Evolutionary conservation across 345 rosid genomes (phyloP), one percentile per base, ranked within the genome.

Genomic region (Murraya koenigii): DNA sequence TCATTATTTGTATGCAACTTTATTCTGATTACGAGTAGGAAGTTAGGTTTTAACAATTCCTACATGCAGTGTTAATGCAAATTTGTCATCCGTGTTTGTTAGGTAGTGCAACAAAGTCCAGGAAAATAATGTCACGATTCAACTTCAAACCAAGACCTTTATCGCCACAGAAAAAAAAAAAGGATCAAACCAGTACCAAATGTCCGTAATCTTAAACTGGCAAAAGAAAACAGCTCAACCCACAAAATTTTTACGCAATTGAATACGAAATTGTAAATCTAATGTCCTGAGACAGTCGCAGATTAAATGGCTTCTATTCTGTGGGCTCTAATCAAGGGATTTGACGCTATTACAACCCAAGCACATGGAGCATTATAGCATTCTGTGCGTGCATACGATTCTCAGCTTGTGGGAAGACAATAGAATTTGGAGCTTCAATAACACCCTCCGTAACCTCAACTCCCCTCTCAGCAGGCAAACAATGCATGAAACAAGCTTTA

Each of bases 391-490:
- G 97, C 97, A 95, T 87, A 63, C 98, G 94, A 71, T 95, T 95
- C 86, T 94, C 99, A 19, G 98, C 99, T 77, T 92, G 98, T 14
- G 97, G 94, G 62, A 95, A 95, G 54, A 95, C 97, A 20, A 95
- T 85, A 39, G 99, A 94, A 77, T 96, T 86, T 60, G 97, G 91
- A 71, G 98, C 97, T 80, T 94, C 99, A 44, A 94, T 85, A 36
- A 96, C 98, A 61, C 80, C 91, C 52, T 92, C 89, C 2, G 97
- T 96, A 75, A 93, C 97, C 84, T 96, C 98, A 0, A 90, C 93
- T 60, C 97, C 98, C 82, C 98, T 91, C 77, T 94, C 98, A 13
- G 98, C 99, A n/a, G 95, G 99, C 81, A 94, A 85, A 86, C 99
- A 96, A 70, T 96, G 99, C 98, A 96, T 94, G 86, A 94, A 94